Evolutionary conservation across 208 protist genomes (phyloP), one percentile per base, ranked within the genome.

Genomic region (Acanthamoeba rhysodes): DNA sequence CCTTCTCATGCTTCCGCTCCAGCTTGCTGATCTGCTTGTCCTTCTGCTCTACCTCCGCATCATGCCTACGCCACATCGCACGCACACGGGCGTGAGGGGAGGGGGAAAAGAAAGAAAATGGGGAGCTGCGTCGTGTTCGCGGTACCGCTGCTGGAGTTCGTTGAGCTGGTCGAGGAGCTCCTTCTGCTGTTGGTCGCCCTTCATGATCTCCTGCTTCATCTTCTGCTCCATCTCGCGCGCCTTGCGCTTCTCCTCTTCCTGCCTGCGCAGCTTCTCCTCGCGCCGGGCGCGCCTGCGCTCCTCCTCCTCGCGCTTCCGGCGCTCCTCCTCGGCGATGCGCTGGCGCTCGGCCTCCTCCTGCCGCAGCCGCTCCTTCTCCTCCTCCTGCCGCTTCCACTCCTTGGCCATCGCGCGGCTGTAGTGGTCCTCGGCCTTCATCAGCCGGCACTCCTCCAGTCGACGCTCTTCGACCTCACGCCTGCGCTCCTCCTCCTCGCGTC

Each of bases 131-230:
- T 41, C 37, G 37, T 41, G 37, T 41, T 41, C 37, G n/a, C n/a
- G n/a, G 32, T 76, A 76, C 68, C 74, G 32, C 20, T 45, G 50
- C 78, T 87, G 78, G 5, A 87, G 78, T 32, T 87, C 78, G 27
- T 87, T 87, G 53, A 87, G 78, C 78, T 87, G 78, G 10, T 87
- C 78, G 50, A 87, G 53, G 9, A 87, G 78, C 78, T 87, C 78
- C 53, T 62, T 93, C 62, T 93, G 57, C 59, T 93, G 87, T 45
- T 78, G 34, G 24, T 76, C 34, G 57, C 66, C 87, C n/a, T 93
- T 93, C 66, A 78, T 93, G 64, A 78, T 93, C 70, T 78, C 70
- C 70, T 78, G n/a, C 70, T 78, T 78, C n/a, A 78, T 22, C 70
- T 78, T 78, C n/a, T 29, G 70, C 37, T 78, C 70, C 12, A 78